These are phyloP conservation scores for Cyathus striatus DNA, from an alignment of 768 basidiomycete species.

Conservation along the genomic window DNA sequence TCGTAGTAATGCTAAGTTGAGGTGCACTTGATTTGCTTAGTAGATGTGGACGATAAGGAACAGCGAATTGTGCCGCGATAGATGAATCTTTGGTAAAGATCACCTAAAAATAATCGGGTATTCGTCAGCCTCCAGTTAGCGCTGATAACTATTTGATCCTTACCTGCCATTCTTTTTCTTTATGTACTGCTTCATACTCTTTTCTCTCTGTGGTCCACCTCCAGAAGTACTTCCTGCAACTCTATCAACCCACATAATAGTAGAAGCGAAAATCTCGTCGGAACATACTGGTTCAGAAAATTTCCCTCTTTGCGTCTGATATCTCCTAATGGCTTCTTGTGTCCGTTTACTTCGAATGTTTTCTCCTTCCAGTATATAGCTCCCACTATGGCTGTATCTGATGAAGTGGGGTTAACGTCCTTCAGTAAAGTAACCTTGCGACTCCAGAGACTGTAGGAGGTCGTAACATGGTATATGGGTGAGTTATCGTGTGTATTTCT, in stretches of 20 bases:
- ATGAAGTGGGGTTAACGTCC: slow-evolving; percentile 40
- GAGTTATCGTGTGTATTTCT: slow-evolving; percentile 38
- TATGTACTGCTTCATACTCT: slow-evolving; percentile 38
- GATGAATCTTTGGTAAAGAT: slow-evolving; percentile 15
- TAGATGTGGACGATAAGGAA: slow-evolving; percentile 44
- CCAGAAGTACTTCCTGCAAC: slow-evolving; percentile 34
- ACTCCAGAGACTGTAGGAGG: slow-evolving; percentile 36
- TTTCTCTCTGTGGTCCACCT: slow-evolving; percentile 36
- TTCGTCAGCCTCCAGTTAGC: no score
- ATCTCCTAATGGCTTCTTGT: slow-evolving; percentile 32
- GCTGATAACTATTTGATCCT: no score
- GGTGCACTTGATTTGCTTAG: slow-evolving; percentile 38
- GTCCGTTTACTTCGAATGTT: slow-evolving; percentile 38
- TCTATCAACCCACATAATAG: slow-evolving; percentile 6
- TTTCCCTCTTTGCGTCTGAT: slow-evolving; percentile 32
- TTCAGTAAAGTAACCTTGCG: slow-evolving; percentile 38
- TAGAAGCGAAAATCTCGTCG: neutral
- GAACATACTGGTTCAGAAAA: slow-evolving; percentile 29
- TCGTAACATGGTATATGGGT: slow-evolving; percentile 36
- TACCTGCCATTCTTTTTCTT: slow-evolving; percentile 43
- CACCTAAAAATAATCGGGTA: slow-evolving; percentile 15
- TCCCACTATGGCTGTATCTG: slow-evolving; percentile 27
- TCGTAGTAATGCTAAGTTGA: slow-evolving; percentile 30
- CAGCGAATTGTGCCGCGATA: slow-evolving; percentile 32
- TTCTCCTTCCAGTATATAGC: slow-evolving; percentile 48